phyloP scores from a whole-genome alignment of 1,139 yeast species.

The Yamadazyma atlantica region DNA sequence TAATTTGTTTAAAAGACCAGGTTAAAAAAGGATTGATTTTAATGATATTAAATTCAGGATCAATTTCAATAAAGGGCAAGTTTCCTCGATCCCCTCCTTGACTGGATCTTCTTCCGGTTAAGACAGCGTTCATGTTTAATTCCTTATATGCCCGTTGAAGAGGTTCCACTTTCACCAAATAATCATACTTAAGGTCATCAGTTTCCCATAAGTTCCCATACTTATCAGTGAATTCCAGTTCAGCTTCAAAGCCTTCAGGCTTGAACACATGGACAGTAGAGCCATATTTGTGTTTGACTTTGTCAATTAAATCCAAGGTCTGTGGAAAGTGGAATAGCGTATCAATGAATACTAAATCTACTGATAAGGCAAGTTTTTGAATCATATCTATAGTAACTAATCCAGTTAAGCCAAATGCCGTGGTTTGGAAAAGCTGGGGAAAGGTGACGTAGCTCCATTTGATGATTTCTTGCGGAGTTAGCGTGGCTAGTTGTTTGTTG shows the following conservation, averaged over 20 bases:
- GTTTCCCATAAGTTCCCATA: conserved; percentile 87
- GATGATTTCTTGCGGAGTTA: conserved; percentile 70
- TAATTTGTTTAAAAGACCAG: conserved; percentile 78
- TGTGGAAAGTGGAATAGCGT: conserved; percentile 94
- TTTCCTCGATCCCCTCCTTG: conserved; percentile 84
- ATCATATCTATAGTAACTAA: conserved; percentile 84
- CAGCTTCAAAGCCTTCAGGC: conserved; percentile 59
- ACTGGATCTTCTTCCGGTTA: conserved; percentile 88
- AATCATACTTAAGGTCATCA: conserved; percentile 82
- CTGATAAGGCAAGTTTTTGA: conserved; percentile 54
- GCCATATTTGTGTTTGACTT: conserved; percentile 54
- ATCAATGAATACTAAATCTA: conserved; percentile 83
- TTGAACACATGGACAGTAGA: conserved; percentile 60
- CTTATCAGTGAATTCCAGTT: conserved; percentile 60
- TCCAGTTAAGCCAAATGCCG: conserved; percentile 95
- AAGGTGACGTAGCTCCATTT: conserved; percentile 81
- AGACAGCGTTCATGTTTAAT: conserved; percentile 71
- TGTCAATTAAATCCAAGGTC: conserved; percentile 72
- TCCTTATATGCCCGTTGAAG: conserved; percentile 79
- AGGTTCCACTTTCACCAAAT: conserved; percentile 89
- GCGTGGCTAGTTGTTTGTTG: conserved; percentile 56
- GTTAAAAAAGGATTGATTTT: conserved; percentile 88
- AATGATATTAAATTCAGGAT: conserved; percentile 63
- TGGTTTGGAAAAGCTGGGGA: conserved; percentile 83
- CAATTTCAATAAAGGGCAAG: conserved; percentile 77